Percentiles rank a stretch among this genome's conserved stretches.
These are phyloP conservation scores for Flaveria floridana DNA, from an alignment of 140 eudicot genomes.

Conservation along the genomic window DNA sequence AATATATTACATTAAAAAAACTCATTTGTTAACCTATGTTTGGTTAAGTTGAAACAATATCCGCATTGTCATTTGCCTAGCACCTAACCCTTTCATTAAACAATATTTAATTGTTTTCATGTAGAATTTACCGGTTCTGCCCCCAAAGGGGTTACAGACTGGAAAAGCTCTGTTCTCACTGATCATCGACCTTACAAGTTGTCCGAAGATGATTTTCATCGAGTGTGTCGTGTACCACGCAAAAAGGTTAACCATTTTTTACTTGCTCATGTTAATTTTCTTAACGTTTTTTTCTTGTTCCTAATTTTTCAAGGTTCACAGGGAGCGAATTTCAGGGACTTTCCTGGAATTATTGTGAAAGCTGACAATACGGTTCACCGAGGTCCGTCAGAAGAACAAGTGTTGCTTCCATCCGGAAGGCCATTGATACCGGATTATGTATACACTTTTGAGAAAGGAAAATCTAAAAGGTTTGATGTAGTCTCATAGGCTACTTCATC, in stretches of 20 bases:
- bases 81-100: not conserved
- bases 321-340: conserved; percentile 91
- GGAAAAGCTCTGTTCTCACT: conserved; percentile 42
- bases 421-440: conserved; percentile 71
- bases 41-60: not conserved
- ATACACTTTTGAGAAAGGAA: conserved; percentile 75
- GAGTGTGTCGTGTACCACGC: conserved; percentile 67
- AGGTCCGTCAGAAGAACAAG: conserved; percentile 47
- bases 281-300: conserved; percentile 2
- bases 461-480: conserved; percentile 58
- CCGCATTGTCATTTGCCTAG: not conserved
- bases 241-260: conserved; percentile 54
- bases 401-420: conserved; percentile 72
- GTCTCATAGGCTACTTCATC: conserved; percentile 19
- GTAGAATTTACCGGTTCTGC: conserved; percentile 48
- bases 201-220: conserved; percentile 54
- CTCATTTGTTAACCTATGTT: not conserved
- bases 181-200: conserved; percentile 74
- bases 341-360: conserved; percentile 70
- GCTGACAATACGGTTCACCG: conserved; percentile 60
- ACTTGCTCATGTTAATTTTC: conserved; percentile 8
- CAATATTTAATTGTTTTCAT: conserved; percentile 4
- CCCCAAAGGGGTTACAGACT: conserved; percentile 31
- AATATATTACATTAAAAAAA: not conserved
- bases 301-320: conserved; percentile 24